These are phyloP conservation scores for Ophiostoma novo-ulmi DNA, from an alignment of 2,329 filamentous ascomycete genomes.

Conservation along the genomic window DNA sequence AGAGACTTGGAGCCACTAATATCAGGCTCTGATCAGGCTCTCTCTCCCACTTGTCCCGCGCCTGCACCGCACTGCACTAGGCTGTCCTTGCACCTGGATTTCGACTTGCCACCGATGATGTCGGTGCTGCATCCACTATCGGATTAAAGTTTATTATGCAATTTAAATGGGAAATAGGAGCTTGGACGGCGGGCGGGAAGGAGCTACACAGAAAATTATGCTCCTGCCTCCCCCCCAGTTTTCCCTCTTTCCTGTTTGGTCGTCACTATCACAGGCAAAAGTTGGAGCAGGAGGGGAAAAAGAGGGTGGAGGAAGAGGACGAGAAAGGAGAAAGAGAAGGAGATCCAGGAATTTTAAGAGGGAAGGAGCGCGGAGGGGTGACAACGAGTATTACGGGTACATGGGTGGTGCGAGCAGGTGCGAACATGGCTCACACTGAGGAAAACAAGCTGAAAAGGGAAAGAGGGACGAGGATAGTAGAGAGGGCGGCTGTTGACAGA, in stretches of 20 bases:
- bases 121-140: conserved; percentile 22
- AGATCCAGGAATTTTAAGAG: not conserved
- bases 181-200: conserved; percentile 24
- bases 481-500: not conserved
- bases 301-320: no score
- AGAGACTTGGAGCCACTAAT: not conserved
- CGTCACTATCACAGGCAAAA: not conserved
- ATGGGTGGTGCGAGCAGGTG: not conserved
- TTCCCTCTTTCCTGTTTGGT: not conserved
- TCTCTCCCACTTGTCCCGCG: conserved; percentile 15
- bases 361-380: not conserved
- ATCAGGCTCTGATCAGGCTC: not conserved
- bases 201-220: conserved; percentile 26
- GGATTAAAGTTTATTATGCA: not conserved
- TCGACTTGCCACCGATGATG: conserved; percentile 27
- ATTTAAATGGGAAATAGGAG: conserved; percentile 22
- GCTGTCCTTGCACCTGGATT: conserved; percentile 8
- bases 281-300: not conserved
- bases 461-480: conserved; percentile 14
- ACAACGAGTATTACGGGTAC: not conserved
- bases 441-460: not conserved
- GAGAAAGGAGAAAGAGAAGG: not conserved
- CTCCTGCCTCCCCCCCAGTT: conserved; percentile 10
- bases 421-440: not conserved
- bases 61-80: conserved; percentile 12